Conservation (phyloP, 2,329 filamentous ascomycete species). For the Fusarium sp. region DNA sequence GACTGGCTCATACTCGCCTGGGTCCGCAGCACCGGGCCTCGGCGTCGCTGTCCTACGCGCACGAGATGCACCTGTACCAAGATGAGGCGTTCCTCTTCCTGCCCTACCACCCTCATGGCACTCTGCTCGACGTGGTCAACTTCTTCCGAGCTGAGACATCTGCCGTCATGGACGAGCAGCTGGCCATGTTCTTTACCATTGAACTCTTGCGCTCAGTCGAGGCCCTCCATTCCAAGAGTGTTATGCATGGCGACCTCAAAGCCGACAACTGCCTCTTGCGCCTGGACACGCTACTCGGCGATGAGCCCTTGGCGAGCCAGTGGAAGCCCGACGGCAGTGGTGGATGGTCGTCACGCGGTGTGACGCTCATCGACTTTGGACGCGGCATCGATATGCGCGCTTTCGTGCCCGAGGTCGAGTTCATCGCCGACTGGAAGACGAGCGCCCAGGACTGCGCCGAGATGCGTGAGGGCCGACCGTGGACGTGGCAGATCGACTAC, state of each 20-base stretch:
- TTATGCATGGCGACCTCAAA: conserved; percentile 96
- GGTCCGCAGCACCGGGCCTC: conserved; percentile 79
- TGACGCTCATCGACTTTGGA: conserved; percentile 95
- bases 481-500: conserved; percentile 98
- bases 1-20: conserved; percentile 83
- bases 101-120: conserved; percentile 90
- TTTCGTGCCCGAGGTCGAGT: conserved; percentile 81
- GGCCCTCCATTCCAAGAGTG: conserved; percentile 82
- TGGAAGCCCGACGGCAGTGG: conserved; percentile 82
- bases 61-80: conserved; percentile 92
- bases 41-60: conserved; percentile 84
- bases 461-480: conserved; percentile 93
- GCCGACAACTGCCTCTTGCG: conserved; percentile 95
- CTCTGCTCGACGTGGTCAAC: conserved; percentile 95
- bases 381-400: conserved; percentile 93
- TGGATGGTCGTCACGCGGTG: conserved; percentile 85
- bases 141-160: conserved; percentile 80
- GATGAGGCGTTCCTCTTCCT: conserved; percentile 93
- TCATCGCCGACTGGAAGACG: conserved; percentile 97
- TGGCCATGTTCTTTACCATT: conserved; percentile 96
- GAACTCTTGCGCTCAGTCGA: conserved; percentile 94
- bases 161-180: conserved; percentile 87
- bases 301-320: conserved; percentile 68
- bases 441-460: conserved; percentile 91
- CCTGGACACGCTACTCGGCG: conserved; percentile 70